Percentiles rank a stretch among this genome's conserved stretches.
Evolutionary conservation across 2,329 filamentous ascomycete genomes (phyloP).

Genomic region (Metarhizium sp.): DNA sequence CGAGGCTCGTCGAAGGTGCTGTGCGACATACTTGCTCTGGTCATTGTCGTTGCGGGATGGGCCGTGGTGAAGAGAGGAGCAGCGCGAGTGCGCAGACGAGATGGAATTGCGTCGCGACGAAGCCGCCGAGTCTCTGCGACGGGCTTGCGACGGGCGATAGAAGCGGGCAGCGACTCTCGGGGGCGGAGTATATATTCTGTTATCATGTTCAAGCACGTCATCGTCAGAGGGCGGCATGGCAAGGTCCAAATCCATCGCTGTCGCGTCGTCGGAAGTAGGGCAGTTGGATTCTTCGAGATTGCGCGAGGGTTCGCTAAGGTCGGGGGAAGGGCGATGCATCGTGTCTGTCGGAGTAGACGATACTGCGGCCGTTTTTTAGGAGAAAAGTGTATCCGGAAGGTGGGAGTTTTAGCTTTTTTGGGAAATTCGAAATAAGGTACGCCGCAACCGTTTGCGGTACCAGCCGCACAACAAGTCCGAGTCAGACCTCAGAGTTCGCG

Average conservation of each 20-base stretch:
- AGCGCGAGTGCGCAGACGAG: conserved; percentile 64
- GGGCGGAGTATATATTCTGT: conserved; percentile 49
- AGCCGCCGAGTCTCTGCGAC: conserved; percentile 65
- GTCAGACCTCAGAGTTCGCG: background rate
- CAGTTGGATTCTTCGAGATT: conserved; percentile 26
- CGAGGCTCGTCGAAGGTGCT: conserved; percentile 69
- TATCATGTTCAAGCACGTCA: conserved; percentile 24
- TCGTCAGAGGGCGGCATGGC: conserved; percentile 29
- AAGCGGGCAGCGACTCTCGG: conserved; percentile 72
- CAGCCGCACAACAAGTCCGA: conserved; percentile 2
- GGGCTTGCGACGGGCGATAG: conserved; percentile 56
- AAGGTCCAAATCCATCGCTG: conserved; percentile 25
- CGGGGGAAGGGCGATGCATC: conserved; percentile 34
- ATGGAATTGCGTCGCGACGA: conserved; percentile 74
- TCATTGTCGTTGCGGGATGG: conserved; percentile 40
- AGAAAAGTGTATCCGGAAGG: background rate
- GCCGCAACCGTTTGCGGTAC: conserved; percentile 2
- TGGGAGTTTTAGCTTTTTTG: background rate
- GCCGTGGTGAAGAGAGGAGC: conserved; percentile 47
- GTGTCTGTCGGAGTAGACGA: conserved; percentile 10
- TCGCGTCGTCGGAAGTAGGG: conserved; percentile 19
- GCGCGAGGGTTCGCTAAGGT: conserved; percentile 32
- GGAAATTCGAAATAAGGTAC: background rate
- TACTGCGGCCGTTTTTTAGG: background rate
- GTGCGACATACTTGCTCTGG: conserved; percentile 69